Evolutionary conservation across 345 rosid species (phyloP), one percentile per base, ranked within the genome.

Genomic region (Eucalyptus sp.): DNA sequence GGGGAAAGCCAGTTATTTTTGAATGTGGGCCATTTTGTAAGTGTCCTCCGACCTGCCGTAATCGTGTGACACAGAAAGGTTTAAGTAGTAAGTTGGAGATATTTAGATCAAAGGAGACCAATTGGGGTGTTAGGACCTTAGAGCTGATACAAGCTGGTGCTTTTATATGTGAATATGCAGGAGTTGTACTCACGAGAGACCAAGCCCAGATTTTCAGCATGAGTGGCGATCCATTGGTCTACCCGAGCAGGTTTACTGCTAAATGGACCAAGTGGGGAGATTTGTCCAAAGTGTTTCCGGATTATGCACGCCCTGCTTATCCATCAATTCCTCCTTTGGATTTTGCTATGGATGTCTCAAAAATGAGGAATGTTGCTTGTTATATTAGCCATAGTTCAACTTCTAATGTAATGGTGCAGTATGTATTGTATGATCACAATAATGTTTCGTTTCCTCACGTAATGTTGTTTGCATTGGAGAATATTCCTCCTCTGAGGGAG

Each of bases 391-490:
- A 98, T 86, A 95, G 98, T 93, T 89, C 94, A 56, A 91, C 94
- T 91, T 97, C 99, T 17, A 98, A 98, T 92, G 99, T 96, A 88
- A 89, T 97, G 91, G 98, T 98, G 88, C 99, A 98, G 89, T 94
- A 90, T 87, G 98, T 98, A 81, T 89, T 98, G 71, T 92, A 96
- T 92, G 99, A 98, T 91, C 99, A 98, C 91, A 97, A 94, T 87
- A 97, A 94, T 89, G 89, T 98, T 56, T 96, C 95, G 93, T 98
- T 96, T 87, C 99, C 99, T 86, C 97, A 94, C 68, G 92, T 96
- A 86, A 98, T 96, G 99, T 96, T 98, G 90, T 98, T 98, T 80
- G 96, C 99, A 44, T 85, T 94, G 94, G 99, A 98, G 93, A 95
- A 95, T 87, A 98, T 98, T 66, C 98, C 98, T 88, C 98, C 99